Base-by-base conservation (phyloP, 345 rosid genomes). In the Gynandropsis gynandra region DNA sequence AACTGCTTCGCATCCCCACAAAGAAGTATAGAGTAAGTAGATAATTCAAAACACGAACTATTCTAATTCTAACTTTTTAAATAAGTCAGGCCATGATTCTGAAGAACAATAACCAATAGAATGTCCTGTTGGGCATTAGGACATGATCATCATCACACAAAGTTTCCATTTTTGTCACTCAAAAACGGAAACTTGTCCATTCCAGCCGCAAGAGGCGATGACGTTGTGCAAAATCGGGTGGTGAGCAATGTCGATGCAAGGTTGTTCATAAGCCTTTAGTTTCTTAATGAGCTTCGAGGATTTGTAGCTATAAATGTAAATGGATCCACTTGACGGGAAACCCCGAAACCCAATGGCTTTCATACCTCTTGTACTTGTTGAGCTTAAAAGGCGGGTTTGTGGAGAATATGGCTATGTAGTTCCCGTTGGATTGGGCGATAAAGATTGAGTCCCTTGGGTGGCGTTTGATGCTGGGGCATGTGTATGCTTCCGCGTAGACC, bases 401-500 rank as follows among this genome's bases (percentile, higher is more conserved):
- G 9, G 89, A 87, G 67, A 87, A 82, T 42, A 87, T 73, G n/a
- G 95, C 94, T n/a, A 82, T 65, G 56, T 87, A 92, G 62, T 92
- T 85, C 43, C 88, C 97, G 64, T 85, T 74, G 35, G 97, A 92
- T 62, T 82, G 95, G 8, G 90, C 88, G 17, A 87, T 72, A 19
- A 87, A 87, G 50, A 40, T 60, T 8, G 82, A 79, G 46, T 82
- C 93, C 24, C 60, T 54, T 1, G 87, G 98, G 56, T 85, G 98
- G 45, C 27, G 52, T 71, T 80, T 72, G 57, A 82, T 61, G 55
- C 89, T 74, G 47, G 95, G 79, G 52, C 96, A 87, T 4, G 90
- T 79, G 64, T 76, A 87, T 56, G 98, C 95, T 64, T 87, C 93
- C 56, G 69, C 76, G 64, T 87, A 87, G 52, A 90, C 82, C 96